Evolutionary conservation across 345 rosid genomes (phyloP), one percentile per base, ranked within the genome.

Genomic region (Punica granatum): DNA sequence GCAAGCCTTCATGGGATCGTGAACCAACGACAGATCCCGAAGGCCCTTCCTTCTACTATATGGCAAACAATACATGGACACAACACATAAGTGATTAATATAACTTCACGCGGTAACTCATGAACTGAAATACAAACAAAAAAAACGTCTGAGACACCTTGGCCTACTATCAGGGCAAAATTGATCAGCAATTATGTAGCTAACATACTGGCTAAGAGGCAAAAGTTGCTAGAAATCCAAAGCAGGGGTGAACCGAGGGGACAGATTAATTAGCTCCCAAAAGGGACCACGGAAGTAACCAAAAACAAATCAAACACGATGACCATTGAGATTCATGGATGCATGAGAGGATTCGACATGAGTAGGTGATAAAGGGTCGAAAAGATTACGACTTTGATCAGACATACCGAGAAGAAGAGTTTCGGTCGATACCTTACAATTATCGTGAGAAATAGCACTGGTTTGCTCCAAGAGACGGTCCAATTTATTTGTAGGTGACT

Each of bases 321-420:
- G 68, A 46, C 39, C 30, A 31, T 19, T 41, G 2, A 21, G 68
- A 44, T 46, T 30, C n/a, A 35, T 46, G 30, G 35, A 28, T n/a
- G n/a, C n/a, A 65, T 30, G 11, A 31, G 58, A 21, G n/a, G n/a
- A n/a, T n/a, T n/a, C n/a, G n/a, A n/a, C n/a, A n/a, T n/a, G n/a
- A n/a, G n/a, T n/a, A n/a, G n/a, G n/a, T n/a, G n/a, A n/a, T n/a
- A n/a, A n/a, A 2, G 19, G 18, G 34, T 13, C 61, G 26, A 56
- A n/a, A 51, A 56, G 18, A 26, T 56, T 11, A 18, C 34, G 19
- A 56, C 34, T 56, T 56, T 28, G 61, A 56, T 56, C 18, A 13
- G 61, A 28, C 61, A 33, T 33, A n/a, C n/a, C n/a, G n/a, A n/a
- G n/a, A n/a, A 56, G 19, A 56, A 56, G 61, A 56, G 61, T 12